Conservation (phyloP, 2,329 filamentous ascomycete species). For the Mariannaea elegans region DNA sequence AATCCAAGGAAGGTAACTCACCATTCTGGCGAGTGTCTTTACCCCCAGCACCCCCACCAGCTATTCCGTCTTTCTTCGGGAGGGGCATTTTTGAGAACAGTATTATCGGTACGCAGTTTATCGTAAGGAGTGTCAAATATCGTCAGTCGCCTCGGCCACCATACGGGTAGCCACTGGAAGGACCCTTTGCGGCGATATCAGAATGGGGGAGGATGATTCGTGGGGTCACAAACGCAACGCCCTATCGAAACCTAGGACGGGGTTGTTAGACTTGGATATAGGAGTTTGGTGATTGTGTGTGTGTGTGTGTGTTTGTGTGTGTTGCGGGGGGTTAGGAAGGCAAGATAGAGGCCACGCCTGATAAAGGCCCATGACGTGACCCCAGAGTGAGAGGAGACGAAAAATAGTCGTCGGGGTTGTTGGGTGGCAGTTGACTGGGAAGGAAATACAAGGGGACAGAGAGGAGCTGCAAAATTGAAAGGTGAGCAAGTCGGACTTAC, state of each 20-base stretch:
- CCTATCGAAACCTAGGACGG: slow-evolving; percentile 23
- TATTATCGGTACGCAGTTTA: slow-evolving; percentile 34
- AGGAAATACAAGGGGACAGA: slow-evolving; percentile 4
- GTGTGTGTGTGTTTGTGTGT: slow-evolving; percentile 1
- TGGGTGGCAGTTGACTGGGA: slow-evolving; percentile 21
- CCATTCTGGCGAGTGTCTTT: slow-evolving; percentile 50
- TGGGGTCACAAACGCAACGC: slow-evolving; percentile 27
- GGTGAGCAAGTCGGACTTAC: slow-evolving; percentile 29
- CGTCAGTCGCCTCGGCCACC: slow-evolving; percentile 31
- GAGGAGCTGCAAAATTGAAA: slow-evolving; percentile 10
- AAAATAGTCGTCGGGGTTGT: background rate
- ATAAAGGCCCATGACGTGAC: slow-evolving; percentile 36
- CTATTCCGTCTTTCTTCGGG: slow-evolving; percentile 51
- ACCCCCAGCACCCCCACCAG: slow-evolving; percentile 41
- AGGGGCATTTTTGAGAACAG: slow-evolving; percentile 46
- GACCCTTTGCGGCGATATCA: slow-evolving; percentile 28
- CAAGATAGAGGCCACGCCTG: slow-evolving; percentile 30
- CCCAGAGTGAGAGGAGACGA: background rate
- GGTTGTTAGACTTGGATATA: slow-evolving; percentile 14
- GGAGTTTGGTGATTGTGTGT: background rate
- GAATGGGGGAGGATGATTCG: slow-evolving; percentile 20
- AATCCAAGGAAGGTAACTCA: slow-evolving; percentile 32
- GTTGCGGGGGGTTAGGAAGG: slow-evolving; percentile 16
- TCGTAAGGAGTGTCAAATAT: slow-evolving; percentile 34
- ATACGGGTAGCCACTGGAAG: slow-evolving; percentile 34